Percentiles rank a stretch among this genome's conserved stretches.
Evolutionary conservation across 176 grass and related monocot species (phyloP).

Genomic region (Pontederia crassipes): DNA sequence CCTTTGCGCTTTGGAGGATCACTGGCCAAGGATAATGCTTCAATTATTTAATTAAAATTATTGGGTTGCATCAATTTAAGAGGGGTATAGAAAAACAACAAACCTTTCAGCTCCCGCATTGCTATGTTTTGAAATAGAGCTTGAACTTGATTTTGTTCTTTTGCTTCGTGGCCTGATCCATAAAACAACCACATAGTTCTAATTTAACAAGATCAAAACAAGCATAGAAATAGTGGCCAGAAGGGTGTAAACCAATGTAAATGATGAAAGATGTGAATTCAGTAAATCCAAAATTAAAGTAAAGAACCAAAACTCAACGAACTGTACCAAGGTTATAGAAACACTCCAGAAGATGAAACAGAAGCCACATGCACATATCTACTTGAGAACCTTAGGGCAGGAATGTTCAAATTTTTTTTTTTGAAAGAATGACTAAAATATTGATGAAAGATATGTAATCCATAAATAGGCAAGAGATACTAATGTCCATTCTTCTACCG

Average conservation of each 20-base stretch:
- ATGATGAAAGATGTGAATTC: background rate
- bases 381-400: no score
- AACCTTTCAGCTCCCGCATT: constrained; percentile 18
- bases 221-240: background rate
- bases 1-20: background rate
- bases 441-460: no score
- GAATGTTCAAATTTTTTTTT: no score
- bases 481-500: no score
- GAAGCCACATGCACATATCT: no score
- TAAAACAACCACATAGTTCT: no score
- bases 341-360: no score
- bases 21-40: background rate
- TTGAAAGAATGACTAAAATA: no score
- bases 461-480: no score
- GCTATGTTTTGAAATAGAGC: constrained; percentile 9
- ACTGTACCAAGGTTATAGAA: no score
- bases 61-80: background rate
- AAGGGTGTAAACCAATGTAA: background rate
- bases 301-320: no score
- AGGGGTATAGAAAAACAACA: background rate
- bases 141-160: constrained; percentile 22
- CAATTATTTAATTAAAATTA: background rate
- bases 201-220: no score
- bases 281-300: background rate
- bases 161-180: constrained; percentile 25